Evolutionary conservation across 306 rosid species (phyloP).

Genomic region (Vigna hirtella): DNA sequence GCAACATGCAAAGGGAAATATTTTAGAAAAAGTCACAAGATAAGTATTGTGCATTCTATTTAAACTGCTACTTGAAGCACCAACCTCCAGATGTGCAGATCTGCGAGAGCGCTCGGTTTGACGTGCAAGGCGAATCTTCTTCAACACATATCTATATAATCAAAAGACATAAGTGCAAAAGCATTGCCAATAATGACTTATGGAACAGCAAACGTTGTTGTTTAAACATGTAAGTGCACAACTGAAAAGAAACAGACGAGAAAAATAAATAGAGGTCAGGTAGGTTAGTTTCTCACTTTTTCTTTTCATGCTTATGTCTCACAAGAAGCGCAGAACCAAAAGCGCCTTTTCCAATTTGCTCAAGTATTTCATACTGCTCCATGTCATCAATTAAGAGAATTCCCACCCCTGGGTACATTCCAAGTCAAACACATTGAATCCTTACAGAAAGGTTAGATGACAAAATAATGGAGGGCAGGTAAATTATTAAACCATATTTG

Average conservation of each 20-base stretch:
- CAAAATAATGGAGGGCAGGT: background rate
- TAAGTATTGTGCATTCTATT: constrained; percentile 15
- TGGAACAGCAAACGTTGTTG: constrained; percentile 12
- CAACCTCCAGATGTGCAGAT: constrained; percentile 98
- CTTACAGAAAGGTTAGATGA: background rate
- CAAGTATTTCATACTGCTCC: constrained; percentile 97
- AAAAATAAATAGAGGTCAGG: background rate
- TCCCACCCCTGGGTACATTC: constrained; percentile 52
- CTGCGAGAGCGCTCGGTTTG: constrained; percentile 97
- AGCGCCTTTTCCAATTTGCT: constrained; percentile 98
- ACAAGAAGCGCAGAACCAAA: constrained; percentile 99
- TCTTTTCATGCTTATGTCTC: constrained; percentile 96
- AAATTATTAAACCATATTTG: constrained; percentile 15
- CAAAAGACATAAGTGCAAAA: constrained; percentile 28
- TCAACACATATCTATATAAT: constrained; percentile 80
- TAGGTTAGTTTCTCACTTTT: constrained; percentile 75
- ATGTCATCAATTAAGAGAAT: constrained; percentile 48
- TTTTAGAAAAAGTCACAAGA: constrained; percentile 22
- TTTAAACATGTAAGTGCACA: constrained; percentile 20
- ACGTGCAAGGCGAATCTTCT: constrained; percentile 98
- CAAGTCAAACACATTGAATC: constrained; percentile 44
- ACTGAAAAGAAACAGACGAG: constrained; percentile 30
- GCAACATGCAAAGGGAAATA: constrained; percentile 5
- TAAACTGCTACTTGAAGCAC: constrained; percentile 43
- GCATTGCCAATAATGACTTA: constrained; percentile 19